Evolutionary conservation across 352 stramenopile species (phyloP).

Genomic region (Globisporangium canariense): DNA sequence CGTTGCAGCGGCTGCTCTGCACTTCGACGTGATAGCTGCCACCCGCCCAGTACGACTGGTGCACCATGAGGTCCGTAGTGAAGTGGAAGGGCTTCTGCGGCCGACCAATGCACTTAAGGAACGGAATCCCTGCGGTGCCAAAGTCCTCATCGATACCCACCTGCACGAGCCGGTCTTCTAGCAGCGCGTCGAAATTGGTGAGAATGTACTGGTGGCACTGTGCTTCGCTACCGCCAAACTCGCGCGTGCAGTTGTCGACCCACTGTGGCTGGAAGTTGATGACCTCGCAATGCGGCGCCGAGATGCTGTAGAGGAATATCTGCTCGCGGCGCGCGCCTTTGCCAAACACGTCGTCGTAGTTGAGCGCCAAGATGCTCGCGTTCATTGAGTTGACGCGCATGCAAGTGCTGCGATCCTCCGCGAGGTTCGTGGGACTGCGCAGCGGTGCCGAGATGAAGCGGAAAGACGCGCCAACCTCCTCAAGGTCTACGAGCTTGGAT

Average conservation of each 20-base stretch:
- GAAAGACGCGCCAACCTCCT: constrained; percentile 4
- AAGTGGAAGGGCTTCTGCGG: constrained; percentile 35
- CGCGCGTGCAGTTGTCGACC: constrained; percentile 29
- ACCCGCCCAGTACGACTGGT: constrained; percentile 51
- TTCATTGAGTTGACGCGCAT: constrained; percentile 44
- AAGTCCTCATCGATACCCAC: constrained; percentile 35
- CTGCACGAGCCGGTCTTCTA: constrained; percentile 31
- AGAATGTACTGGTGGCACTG: constrained; percentile 47
- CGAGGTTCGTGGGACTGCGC: constrained; percentile 29
- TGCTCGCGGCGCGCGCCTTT: constrained; percentile 27
- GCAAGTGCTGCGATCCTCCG: constrained; percentile 37
- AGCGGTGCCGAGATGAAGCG: constrained; percentile 26
- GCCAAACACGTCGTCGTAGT: constrained; percentile 44
- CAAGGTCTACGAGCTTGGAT: constrained; percentile 10
- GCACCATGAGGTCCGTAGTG: constrained; percentile 51
- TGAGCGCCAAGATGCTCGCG: constrained; percentile 23
- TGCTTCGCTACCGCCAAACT: constrained; percentile 18
- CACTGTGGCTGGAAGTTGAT: constrained; percentile 34
- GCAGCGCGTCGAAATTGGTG: constrained; percentile 38
- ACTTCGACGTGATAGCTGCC: constrained; percentile 42
- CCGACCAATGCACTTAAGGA: constrained; percentile 43
- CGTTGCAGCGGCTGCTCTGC: constrained; percentile 45
- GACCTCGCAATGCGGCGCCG: constrained; percentile 32
- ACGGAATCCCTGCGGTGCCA: constrained; percentile 32
- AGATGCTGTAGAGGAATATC: constrained; percentile 41